A percentile compares a stretch with the other conserved stretches of the same genome.
These are phyloP conservation scores for Blepharisma stoltei DNA, from an alignment of 73 alveolate genomes.

Conservation along the genomic window DNA sequence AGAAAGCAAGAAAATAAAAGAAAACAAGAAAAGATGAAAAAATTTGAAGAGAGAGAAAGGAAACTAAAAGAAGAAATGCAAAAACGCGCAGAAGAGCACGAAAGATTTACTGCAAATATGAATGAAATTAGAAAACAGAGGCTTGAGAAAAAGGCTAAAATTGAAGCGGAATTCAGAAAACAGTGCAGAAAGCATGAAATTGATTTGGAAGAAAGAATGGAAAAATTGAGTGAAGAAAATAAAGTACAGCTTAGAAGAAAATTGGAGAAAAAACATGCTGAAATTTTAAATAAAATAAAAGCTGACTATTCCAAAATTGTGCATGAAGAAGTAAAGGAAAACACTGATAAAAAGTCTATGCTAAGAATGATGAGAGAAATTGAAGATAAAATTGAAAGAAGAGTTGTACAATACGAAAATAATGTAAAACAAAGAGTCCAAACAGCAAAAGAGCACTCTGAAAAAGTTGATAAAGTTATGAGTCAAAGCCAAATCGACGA, in stretches of 20 bases:
- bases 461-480: conserved; percentile 9
- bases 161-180: conserved; percentile 45
- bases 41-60: background rate
- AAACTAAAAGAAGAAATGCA: conserved; percentile 35
- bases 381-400: background rate
- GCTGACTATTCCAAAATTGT: background rate
- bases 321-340: background rate
- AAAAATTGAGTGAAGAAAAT: background rate
- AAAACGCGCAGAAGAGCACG: conserved; percentile 28
- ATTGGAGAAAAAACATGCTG: conserved; percentile 17
- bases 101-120: conserved; percentile 53
- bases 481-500: background rate
- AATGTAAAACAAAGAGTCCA: background rate
- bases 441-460: conserved; percentile 20
- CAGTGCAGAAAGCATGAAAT: conserved; percentile 36
- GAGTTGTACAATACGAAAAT: background rate
- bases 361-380: background rate
- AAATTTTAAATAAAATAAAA: background rate
- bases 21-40: background rate
- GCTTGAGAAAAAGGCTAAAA: conserved; percentile 37
- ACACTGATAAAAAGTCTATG: background rate
- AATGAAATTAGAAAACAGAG: conserved; percentile 29
- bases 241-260: conserved; percentile 5
- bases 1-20: background rate
- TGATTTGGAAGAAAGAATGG: conserved; percentile 10